Base-by-base conservation (phyloP, 139 green algal genomes). In the Deuterostichococcus epilithicus region DNA sequence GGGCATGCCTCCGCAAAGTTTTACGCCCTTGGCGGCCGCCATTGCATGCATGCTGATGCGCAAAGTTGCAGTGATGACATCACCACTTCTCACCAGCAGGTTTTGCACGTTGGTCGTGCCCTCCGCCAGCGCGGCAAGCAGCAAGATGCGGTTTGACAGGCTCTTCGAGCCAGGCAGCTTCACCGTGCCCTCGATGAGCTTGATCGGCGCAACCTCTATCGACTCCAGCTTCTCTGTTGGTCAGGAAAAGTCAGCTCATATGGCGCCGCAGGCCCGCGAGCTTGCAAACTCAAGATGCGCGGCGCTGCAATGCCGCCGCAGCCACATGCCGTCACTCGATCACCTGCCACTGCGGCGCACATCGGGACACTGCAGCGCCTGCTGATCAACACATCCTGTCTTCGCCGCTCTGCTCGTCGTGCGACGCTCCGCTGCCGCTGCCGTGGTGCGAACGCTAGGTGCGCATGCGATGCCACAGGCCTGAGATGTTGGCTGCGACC, bases 121-220 rank as follows among this genome's bases (percentile, higher is more conserved):
- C 80, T 97, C 86, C 13, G 94, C 85, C 32, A 99, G 85, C 0
- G 96, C 95, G 1, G 96, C 95, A 36, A 99, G 84, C 60, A 99
- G 90, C 73, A 99, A 87, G 22, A 97, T 93, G 66, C 96, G 86
- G 83, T 99, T 99, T 33, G 92, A 97, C 15, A 99, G 85, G 1
- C 91, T 97, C 81, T 99, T 99, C 39, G 90, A 97, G n/a, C 96
- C 96, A 10, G 96, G 96, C 34, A 99, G 89, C 73, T 86, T 89
- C 26, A 97, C 91, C 0, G 80, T 83, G 28, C 90, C 88, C 47
- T 79, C 83, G 35, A 94, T 89, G 26, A 75, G 84, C 70, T 85
- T 86, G 30, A 93, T 88, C 0, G 88, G 90, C 77, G 70, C 37
- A 37, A 73, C 28, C 8, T 63, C 52, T 20, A 63, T 5, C 52